phyloP scores from a whole-genome alignment of 2,329 filamentous ascomycete species.

The Penicillium hordei region DNA sequence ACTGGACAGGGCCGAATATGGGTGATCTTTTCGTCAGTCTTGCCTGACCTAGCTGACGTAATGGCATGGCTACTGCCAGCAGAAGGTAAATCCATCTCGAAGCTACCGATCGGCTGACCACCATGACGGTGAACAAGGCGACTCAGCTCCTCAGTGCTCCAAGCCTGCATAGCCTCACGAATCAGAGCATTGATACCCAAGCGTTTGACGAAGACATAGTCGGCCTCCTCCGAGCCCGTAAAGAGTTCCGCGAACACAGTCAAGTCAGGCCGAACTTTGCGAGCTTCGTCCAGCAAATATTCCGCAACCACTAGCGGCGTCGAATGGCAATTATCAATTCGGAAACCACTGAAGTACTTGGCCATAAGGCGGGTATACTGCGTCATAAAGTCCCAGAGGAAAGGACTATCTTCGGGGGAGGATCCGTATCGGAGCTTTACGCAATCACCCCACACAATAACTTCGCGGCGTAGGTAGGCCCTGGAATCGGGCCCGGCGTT shows the following conservation, averaged over 20 bases:
- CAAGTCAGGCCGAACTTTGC: constrained; percentile 79
- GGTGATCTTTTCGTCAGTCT: constrained; percentile 64
- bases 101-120: constrained; percentile 92
- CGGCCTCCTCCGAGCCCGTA: constrained; percentile 90
- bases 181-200: constrained; percentile 90
- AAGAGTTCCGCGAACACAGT: constrained; percentile 95
- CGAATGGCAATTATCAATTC: constrained; percentile 97
- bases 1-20: constrained; percentile 84
- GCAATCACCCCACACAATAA: constrained; percentile 98
- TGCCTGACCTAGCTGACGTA: constrained; percentile 33
- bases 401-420: constrained; percentile 80
- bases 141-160: constrained; percentile 91
- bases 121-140: constrained; percentile 90
- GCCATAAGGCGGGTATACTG: constrained; percentile 89
- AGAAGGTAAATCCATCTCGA: constrained; percentile 85
- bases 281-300: constrained; percentile 91
- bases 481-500: constrained; percentile 86
- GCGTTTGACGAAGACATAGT: constrained; percentile 92
- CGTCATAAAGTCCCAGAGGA: constrained; percentile 93
- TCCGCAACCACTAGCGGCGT: constrained; percentile 93
- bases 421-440: constrained; percentile 92
- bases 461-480: constrained; percentile 92
- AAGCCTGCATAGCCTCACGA: constrained; percentile 96
- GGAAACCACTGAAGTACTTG: constrained; percentile 91
- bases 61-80: constrained; percentile 55